A percentile compares a stretch with the other conserved stretches of the same genome.
These are phyloP conservation scores for Fermentozyma sake DNA, from an alignment of 1,139 yeast genomes.

Conservation along the genomic window DNA sequence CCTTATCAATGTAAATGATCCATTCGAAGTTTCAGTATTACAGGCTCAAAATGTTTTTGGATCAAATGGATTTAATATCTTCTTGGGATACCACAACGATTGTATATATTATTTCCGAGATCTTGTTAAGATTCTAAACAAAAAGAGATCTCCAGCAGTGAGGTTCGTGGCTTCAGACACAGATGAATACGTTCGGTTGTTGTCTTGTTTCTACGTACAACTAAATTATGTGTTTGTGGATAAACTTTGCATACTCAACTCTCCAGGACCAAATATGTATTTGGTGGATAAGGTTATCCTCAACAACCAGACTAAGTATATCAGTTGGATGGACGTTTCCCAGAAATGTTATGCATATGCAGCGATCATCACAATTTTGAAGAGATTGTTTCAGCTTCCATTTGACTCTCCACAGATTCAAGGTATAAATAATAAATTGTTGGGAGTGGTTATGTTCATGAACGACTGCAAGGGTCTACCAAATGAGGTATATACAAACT, in stretches of 20 bases:
- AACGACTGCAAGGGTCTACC: conserved; percentile 9
- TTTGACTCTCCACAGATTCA: conserved; percentile 14
- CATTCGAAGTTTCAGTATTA: conserved; percentile 11
- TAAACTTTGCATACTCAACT: conserved; percentile 7
- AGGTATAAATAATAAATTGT: conserved; percentile 8
- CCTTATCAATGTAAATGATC: conserved; percentile 9
- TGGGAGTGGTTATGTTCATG: conserved; percentile 9
- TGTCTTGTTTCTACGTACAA: conserved; percentile 9
- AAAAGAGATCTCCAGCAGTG: conserved; percentile 6
- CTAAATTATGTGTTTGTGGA: conserved; percentile 7
- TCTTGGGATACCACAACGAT: conserved; percentile 13
- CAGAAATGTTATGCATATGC: conserved; percentile 15
- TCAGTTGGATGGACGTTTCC: conserved; percentile 17
- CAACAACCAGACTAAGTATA: conserved; percentile 6
- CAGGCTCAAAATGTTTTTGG: conserved; percentile 12
- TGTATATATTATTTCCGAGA: conserved; percentile 11
- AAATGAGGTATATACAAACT: conserved; percentile 6
- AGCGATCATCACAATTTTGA: conserved; percentile 12
- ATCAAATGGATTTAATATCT: conserved; percentile 12
- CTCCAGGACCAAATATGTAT: conserved; percentile 6
- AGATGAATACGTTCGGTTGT: conserved; percentile 12
- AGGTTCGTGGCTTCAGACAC: conserved; percentile 9
- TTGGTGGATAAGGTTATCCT: conserved; percentile 10
- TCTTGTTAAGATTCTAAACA: conserved; percentile 13
- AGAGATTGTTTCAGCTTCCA: conserved; percentile 11